Evolutionary conservation across 2,329 filamentous ascomycete species (phyloP), one percentile per base, ranked within the genome.

Genomic region (Furcasterigmium furcatum): DNA sequence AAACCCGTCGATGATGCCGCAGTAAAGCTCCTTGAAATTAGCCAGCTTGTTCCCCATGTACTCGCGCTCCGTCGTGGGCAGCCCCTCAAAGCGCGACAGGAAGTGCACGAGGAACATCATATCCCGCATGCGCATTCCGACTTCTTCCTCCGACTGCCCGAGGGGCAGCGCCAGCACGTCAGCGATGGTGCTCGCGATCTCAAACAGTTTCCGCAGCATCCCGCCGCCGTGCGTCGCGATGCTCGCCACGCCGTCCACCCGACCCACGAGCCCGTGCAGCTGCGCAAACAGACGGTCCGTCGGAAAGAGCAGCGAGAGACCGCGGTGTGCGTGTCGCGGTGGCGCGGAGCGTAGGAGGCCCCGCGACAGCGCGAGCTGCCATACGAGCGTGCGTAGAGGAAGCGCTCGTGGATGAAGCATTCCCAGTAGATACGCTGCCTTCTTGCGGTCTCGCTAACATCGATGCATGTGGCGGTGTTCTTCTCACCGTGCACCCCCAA

Each of bases 171-270:
- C 73, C 20, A 81, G 67, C 2, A 82, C 78, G 51, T 82, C 78
- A 9, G 77, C 76, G 38, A 82, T 76, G 2, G 77, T 80, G 55
- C 77, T 79, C 0, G 77, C 75, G 49, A 82, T 78, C 54, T 82
- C 79, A 45, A 82, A 79, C 5, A 82, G 64, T 55, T 82, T 82
- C 49, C 78, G 73, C 43, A 80, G 63, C 45, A 82, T 77, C 19
- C 74, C 74, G 30, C 68, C 75, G 8, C 79, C 78, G 52, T 82
- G 77, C 5, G 77, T 72, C 22, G 72, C 72, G 47, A 82, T 72
- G 44, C 72, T 73, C 29, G 63, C 59, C 16, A 64, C 58, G 46
- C 58, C 67, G 5, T 59, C 56, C 2, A 70, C 52, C 3, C 59
- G 59, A 38, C 55, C 55, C 14, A 70, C 64, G 13, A 71, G 59